Base-by-base conservation (phyloP, 192 early-diverging fungal genomes). In the Coemansia sp. region DNA sequence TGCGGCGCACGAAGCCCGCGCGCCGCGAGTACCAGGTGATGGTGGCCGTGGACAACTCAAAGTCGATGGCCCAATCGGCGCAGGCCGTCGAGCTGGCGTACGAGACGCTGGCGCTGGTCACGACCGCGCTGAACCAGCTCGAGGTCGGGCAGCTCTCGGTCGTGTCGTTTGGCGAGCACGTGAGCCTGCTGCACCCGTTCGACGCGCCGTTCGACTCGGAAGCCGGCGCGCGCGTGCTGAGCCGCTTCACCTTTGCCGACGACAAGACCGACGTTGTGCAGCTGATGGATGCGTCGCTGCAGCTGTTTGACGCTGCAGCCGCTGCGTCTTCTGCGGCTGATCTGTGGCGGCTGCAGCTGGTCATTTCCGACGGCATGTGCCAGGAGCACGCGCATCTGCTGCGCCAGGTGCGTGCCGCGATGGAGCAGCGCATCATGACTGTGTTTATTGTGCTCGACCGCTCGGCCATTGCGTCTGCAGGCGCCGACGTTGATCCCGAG, bases 1-100 rank as follows among this genome's bases (percentile, higher is more conserved):
- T 99, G 56, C 86, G 95, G 8, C 87, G 97, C 45, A 98, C 95
- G 21, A 96, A 95, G 73, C 95, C 95, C 18, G 91, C 89, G 62
- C 95, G 97, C 63, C 86, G 97, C 47, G 91, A 92, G 60, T 99
- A 99, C 81, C 95, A 99, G 76, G 91, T 99, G 38, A 92, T 99
- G 91, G 88, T 99, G 24, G 84, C 95, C 4, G 86, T 99, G 30
- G 97, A 99, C 68, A 96, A 99, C 73, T 97, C 95, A 47, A 88
- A 88, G 58, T 99, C 97, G 29, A 99, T 99, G 97, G 87, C 90
- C 22, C 89, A 95, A 72, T 53, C 60, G 21, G 61, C 86, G 38
- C 77, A 67, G 27, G 61, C 71, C 7, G 90, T 98, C 18, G 91
- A 95, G 65, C 88, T 99, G 18, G 94, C 95, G 0, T 96, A 91